These are phyloP conservation scores for Eucalyptus coolabah DNA, from an alignment of 345 rosid genomes.

Conservation along the genomic window DNA sequence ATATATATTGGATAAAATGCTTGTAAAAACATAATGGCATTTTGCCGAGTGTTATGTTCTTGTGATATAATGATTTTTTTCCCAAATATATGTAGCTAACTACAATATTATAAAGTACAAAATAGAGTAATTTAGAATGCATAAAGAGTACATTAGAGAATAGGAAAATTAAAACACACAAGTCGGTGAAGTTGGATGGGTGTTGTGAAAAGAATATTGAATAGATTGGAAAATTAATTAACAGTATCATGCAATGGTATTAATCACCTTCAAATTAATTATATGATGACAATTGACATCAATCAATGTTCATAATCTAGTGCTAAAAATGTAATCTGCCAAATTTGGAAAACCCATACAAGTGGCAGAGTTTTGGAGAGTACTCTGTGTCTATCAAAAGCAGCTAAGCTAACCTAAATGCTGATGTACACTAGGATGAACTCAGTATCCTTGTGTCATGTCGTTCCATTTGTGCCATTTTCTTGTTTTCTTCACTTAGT, in stretches of 20 bases:
- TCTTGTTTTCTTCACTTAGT: neutral
- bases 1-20: neutral
- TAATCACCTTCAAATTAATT: neutral
- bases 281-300: neutral
- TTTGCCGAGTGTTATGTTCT: neutral
- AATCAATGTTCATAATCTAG: neutral
- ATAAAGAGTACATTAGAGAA: neutral
- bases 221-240: neutral
- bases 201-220: neutral
- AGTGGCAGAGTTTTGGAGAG: neutral
- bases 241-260: neutral
- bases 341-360: neutral
- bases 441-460: neutral
- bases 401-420: neutral
- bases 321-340: neutral
- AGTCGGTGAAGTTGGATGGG: neutral
- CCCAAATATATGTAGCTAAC: neutral
- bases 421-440: neutral
- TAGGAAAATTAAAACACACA: neutral
- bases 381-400: neutral
- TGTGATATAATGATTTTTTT: neutral
- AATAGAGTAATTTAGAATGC: neutral
- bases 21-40: neutral
- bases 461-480: neutral
- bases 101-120: neutral